These are phyloP conservation scores for Populus deltoides DNA, from an alignment of 345 rosid species.

Conservation along the genomic window DNA sequence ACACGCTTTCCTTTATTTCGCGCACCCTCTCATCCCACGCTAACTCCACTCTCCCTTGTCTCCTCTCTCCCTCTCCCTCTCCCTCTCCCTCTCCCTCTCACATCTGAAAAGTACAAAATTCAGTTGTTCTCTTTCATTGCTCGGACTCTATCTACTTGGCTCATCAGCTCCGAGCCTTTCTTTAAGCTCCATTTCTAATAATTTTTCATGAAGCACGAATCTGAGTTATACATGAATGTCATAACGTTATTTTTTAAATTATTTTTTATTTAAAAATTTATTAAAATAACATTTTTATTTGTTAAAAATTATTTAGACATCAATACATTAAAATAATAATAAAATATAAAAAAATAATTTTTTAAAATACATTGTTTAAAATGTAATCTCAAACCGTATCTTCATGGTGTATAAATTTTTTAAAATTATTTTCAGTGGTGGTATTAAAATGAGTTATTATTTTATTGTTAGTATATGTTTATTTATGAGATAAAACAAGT, in stretches of 20 bases:
- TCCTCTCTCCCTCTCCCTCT: background rate
- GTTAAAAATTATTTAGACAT: too few species aligned
- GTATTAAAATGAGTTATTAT: background rate
- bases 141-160: background rate
- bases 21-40: conserved; percentile 42
- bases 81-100: background rate
- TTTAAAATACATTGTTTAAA: too few species aligned
- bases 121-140: background rate
- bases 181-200: background rate
- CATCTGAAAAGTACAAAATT: background rate
- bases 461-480: too few species aligned
- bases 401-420: too few species aligned
- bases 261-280: too few species aligned
- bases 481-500: background rate
- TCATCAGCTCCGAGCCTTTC: background rate
- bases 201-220: background rate
- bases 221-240: too few species aligned
- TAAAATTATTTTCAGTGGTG: too few species aligned
- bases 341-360: too few species aligned
- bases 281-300: too few species aligned
- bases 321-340: too few species aligned
- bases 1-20: conserved; percentile 32
- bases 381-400: accelerated
- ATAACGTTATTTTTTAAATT: too few species aligned
- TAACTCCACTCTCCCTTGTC: conserved; percentile 50